phyloP scores from a whole-genome alignment of 2,329 filamentous ascomycete species.

The Claviceps maximensis region DNA sequence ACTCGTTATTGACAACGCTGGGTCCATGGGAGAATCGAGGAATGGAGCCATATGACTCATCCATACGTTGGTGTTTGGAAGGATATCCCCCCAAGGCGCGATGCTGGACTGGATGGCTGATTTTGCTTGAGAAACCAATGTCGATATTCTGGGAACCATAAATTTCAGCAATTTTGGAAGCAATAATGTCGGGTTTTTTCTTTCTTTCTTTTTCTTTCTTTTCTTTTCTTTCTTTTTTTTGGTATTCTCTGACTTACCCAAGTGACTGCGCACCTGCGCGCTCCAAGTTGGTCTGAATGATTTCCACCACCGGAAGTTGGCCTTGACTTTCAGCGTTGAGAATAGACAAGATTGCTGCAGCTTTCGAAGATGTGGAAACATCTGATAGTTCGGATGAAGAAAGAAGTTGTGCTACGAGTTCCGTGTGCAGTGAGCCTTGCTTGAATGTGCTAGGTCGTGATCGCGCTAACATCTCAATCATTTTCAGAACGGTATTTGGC shows the following conservation, averaged over 20 bases:
- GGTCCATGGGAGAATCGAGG: conserved; percentile 37
- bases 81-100: conserved; percentile 30
- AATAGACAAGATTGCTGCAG: conserved; percentile 28
- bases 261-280: conserved; percentile 34
- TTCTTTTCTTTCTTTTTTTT: background rate
- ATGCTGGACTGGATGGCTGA: conserved; percentile 17
- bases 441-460: conserved; percentile 31
- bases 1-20: conserved; percentile 61
- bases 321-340: conserved; percentile 31
- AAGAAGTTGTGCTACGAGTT: conserved; percentile 39
- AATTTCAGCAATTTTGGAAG: background rate
- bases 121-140: conserved; percentile 34
- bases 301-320: conserved; percentile 31
- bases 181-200: no score
- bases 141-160: conserved; percentile 29
- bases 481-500: conserved; percentile 23
- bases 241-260: conserved; percentile 27
- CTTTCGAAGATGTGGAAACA: conserved; percentile 24
- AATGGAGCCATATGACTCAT: conserved; percentile 43
- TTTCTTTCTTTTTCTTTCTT: background rate
- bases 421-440: conserved; percentile 31
- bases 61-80: conserved; percentile 57
- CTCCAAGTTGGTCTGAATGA: conserved; percentile 44
- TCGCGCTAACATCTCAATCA: conserved; percentile 34
- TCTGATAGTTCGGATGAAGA: conserved; percentile 38